Conservation (phyloP, 2,329 filamentous ascomycete species). For the Botrytis squamosa region DNA sequence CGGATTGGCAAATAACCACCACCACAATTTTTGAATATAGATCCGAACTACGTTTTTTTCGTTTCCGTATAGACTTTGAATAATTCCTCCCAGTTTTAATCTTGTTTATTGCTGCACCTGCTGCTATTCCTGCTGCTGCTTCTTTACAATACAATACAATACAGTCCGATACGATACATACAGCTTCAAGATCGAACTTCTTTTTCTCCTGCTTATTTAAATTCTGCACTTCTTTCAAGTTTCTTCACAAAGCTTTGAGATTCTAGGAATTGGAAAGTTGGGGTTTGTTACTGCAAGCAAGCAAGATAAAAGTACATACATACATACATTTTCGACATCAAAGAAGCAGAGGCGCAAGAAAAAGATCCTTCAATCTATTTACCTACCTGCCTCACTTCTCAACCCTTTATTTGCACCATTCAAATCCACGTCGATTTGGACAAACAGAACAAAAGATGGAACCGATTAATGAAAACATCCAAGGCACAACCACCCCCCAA, state of each 20-base stretch:
- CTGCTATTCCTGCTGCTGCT: background rate
- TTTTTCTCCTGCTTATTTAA: background rate
- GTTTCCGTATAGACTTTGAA: background rate
- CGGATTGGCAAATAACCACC: background rate
- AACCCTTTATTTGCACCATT: background rate
- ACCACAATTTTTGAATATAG: background rate
- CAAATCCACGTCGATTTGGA: background rate
- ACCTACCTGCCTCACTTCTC: background rate
- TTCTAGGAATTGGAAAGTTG: background rate
- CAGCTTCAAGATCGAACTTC: background rate
- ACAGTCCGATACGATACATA: background rate
- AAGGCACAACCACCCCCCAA: background rate
- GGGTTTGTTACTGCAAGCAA: background rate
- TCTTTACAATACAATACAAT: background rate
- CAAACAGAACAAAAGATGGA: background rate
- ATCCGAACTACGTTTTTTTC: background rate
- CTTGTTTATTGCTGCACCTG: background rate
- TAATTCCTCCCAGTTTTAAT: background rate
- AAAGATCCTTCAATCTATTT: too few relatives aligned
- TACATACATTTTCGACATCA: background rate
- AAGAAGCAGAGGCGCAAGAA: background rate
- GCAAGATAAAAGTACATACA: background rate
- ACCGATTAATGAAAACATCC: too few relatives aligned
- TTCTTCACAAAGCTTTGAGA: background rate
- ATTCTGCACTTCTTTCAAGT: background rate